These are phyloP conservation scores for Pascua guehoae DNA, from an alignment of 1,284 basidiomycete species.

Conservation along the genomic window DNA sequence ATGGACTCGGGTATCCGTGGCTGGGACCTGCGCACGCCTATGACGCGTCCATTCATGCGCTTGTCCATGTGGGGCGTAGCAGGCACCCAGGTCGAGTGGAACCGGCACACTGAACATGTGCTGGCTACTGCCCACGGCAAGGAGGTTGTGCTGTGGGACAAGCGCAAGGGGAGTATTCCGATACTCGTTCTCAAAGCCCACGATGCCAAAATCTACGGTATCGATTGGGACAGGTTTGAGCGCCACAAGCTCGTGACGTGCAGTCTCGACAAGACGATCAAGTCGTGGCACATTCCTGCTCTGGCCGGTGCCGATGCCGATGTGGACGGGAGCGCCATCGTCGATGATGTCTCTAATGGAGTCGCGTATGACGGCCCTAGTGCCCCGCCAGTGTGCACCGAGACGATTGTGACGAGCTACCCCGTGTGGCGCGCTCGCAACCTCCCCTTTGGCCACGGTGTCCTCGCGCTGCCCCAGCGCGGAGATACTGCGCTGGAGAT, in stretches of 20 bases:
- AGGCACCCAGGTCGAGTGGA: conserved; percentile 90
- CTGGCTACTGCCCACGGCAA: conserved; percentile 83
- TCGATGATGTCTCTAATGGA: conserved; percentile 16
- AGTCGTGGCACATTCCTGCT: conserved; percentile 64
- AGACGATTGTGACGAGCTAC: conserved; percentile 69
- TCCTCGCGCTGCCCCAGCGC: conserved; percentile 85
- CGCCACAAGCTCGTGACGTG: conserved; percentile 82
- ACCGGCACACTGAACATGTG: conserved; percentile 74
- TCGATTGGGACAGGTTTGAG: conserved; percentile 80
- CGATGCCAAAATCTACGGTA: conserved; percentile 84
- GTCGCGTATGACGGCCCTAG: conserved; percentile 42
- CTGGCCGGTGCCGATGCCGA: conserved; percentile 17
- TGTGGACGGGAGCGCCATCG: background rate
- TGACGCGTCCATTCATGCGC: conserved; percentile 44
- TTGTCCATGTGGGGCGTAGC: conserved; percentile 50
- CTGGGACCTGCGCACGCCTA: conserved; percentile 67
- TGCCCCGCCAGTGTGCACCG: conserved; percentile 43
- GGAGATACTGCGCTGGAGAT: conserved; percentile 81
- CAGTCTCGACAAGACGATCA: conserved; percentile 87
- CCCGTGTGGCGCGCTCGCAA: conserved; percentile 93
- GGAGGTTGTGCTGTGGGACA: conserved; percentile 51
- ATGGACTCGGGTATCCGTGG: conserved; percentile 55
- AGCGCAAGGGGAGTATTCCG: conserved; percentile 79
- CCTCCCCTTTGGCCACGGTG: conserved; percentile 85
- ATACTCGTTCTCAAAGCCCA: conserved; percentile 73